A percentile compares a stretch with the other conserved stretches of the same genome.
These are phyloP conservation scores for Davidsoniella virescens DNA, from an alignment of 2,329 filamentous ascomycete species.

Conservation along the genomic window DNA sequence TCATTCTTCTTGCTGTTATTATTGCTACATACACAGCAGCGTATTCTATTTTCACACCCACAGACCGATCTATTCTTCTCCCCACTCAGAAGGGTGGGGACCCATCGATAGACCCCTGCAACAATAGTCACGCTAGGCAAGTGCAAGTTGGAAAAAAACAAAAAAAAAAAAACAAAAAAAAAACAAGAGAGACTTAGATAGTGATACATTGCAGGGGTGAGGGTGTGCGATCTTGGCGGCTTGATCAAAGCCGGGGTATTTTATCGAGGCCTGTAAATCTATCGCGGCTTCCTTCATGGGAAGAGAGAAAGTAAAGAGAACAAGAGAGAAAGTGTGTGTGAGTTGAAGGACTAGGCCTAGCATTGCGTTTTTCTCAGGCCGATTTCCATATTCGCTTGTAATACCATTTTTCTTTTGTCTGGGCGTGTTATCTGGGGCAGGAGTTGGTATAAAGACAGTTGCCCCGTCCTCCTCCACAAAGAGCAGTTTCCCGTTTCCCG, in stretches of 20 bases:
- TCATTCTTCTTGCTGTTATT: not conserved
- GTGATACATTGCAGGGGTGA: not conserved
- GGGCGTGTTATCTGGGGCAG: conserved; percentile 1
- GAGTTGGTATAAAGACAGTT: conserved; percentile 1
- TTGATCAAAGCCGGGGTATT: no score
- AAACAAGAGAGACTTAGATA: no score
- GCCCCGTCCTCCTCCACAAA: conserved; percentile 3
- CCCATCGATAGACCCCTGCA: no score
- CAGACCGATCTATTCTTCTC: no score
- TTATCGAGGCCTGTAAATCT: no score
- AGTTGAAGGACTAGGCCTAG: not conserved
- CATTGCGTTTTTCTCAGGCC: not conserved
- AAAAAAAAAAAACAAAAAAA: not conserved
- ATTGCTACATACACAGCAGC: not conserved
- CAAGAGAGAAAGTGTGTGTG: no score
- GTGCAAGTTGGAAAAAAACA: not conserved
- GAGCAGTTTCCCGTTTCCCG: no score
- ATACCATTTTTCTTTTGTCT: no score
- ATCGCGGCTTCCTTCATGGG: not conserved
- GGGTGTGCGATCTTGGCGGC: not conserved
- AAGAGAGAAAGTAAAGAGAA: no score
- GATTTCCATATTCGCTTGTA: not conserved
- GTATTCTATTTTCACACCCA: not conserved
- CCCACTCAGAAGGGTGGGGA: no score
- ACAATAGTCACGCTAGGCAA: not conserved